Conservation (phyloP, 169 alveolate species). For the Cyclospora cayetanensis region DNA sequence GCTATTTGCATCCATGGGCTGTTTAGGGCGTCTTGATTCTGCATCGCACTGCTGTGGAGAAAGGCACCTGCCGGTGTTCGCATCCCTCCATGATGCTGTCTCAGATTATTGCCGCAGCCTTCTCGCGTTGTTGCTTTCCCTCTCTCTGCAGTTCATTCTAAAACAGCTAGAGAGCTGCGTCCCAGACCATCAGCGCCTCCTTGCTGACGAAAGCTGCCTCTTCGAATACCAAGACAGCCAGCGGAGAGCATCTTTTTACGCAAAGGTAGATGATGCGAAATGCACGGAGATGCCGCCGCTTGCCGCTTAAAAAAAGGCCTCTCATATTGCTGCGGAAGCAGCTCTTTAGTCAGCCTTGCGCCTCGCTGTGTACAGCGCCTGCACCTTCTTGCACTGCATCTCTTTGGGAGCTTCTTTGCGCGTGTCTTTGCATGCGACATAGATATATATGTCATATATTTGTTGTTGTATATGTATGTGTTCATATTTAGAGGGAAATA, state of each 20-base stretch:
- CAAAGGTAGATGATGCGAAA: not conserved
- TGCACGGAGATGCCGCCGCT: not conserved
- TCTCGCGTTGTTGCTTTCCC: not conserved
- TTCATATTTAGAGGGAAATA: too few relatives aligned
- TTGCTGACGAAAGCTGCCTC: conserved; percentile 4
- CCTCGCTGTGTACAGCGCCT: too few relatives aligned
- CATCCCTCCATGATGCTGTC: not conserved
- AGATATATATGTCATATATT: too few relatives aligned
- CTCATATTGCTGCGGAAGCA: not conserved
- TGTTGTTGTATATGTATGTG: too few relatives aligned
- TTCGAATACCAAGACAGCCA: not conserved
- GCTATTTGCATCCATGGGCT: not conserved
- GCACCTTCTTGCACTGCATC: too few relatives aligned
- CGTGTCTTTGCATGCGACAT: too few relatives aligned
- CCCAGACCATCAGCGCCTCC: conserved; percentile 13
- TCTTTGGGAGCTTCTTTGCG: too few relatives aligned
- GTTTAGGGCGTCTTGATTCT: not conserved
- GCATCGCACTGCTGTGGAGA: not conserved
- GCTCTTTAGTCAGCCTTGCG: too few relatives aligned
- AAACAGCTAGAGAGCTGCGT: conserved; percentile 32
- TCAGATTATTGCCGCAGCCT: not conserved
- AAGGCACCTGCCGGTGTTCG: not conserved
- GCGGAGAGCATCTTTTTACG: conserved; percentile 8
- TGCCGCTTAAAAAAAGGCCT: too few relatives aligned
- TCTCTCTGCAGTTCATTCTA: conserved; percentile 15